Conservation (phyloP, 179 eudicot species). For the Heliamphora pulchella region DNA sequence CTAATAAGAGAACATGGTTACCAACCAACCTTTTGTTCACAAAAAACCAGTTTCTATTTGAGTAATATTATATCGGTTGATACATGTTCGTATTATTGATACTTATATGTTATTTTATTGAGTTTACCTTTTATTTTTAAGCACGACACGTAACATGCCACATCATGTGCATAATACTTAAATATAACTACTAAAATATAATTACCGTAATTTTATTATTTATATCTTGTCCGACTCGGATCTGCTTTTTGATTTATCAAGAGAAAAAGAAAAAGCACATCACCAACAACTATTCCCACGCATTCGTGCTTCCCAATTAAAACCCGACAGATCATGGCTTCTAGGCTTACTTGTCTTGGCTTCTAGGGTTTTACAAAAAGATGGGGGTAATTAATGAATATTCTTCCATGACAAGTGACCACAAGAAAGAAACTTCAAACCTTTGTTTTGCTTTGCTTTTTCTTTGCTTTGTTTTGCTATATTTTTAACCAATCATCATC, state of each 20-base stretch:
- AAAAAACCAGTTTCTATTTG: too few relatives aligned
- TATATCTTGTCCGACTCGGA: background rate
- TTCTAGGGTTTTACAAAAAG: slow-evolving; percentile 24
- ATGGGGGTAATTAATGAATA: slow-evolving; percentile 24
- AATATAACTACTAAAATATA: too few relatives aligned
- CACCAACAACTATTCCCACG: slow-evolving; percentile 14
- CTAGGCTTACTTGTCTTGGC: slow-evolving; percentile 31
- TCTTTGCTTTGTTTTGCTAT: slow-evolving; percentile 13
- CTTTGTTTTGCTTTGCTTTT: slow-evolving; percentile 15
- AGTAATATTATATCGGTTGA: too few relatives aligned
- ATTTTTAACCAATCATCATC: slow-evolving; percentile 27
- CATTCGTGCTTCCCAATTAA: slow-evolving; percentile 43
- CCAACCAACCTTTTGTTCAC: too few relatives aligned
- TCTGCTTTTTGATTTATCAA: slow-evolving; percentile 15
- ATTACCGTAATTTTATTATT: too few relatives aligned
- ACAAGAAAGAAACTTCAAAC: slow-evolving; percentile 23
- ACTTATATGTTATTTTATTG: too few relatives aligned
- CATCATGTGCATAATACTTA: too few relatives aligned
- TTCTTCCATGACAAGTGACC: slow-evolving; percentile 38
- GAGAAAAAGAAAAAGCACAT: slow-evolving; percentile 16
- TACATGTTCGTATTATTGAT: too few relatives aligned
- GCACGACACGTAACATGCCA: too few relatives aligned
- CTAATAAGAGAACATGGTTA: too few relatives aligned
- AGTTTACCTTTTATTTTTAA: too few relatives aligned
- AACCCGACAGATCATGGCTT: slow-evolving; percentile 33